Evolutionary conservation across 2,329 filamentous ascomycete genomes (phyloP), one percentile per base, ranked within the genome.

Genomic region (Epichloe aotearoae): DNA sequence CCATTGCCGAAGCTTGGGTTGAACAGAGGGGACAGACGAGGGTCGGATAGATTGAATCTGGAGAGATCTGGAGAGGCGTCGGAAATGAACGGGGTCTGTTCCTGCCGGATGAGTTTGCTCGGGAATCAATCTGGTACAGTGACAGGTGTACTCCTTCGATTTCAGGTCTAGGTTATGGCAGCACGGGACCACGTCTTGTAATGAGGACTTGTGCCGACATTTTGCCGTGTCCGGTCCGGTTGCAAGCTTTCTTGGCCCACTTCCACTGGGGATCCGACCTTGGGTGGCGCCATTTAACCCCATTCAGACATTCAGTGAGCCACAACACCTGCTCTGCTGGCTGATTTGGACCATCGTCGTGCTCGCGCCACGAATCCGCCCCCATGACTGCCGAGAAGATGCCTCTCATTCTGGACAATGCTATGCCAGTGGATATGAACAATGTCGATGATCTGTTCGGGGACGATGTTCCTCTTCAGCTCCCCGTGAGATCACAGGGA

Each of bases 401-500:
- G 68, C 70, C 71, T 40, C 64, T 74, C 54, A 66, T 70, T 55
- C 58, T 69, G 55, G 65, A 68, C 41, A 63, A 62, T 51, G 23
- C 68, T 39, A 73, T 80, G 64, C 69, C 73, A 38, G 71, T 73
- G 50, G 68, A 72, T 51, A 68, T 79, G 57, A 71, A 82, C 58
- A 78, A 82, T 57, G 81, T 85, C 41, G 81, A 86, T 60, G 86
- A 90, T 62, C 73, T 90, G 36, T 90, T 90, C 63, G 85, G 83
- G 38, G 85, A 88, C 62, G 76, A 81, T 55, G 76, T 80, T 63
- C 77, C 79, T 57, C 63, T 78, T 54, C 74, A 73, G 44, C 67
- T 85, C 15, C 69, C 76, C 12, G 66, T 82, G 20, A 56, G 61
- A 37, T 50, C 58, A 3, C 65, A 64, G 46, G 59, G 59, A 38